Percentiles rank a stretch among this genome's conserved stretches.
Evolutionary conservation across 2,329 filamentous ascomycete genomes (phyloP).

Genomic region (Saccharata proteae): DNA sequence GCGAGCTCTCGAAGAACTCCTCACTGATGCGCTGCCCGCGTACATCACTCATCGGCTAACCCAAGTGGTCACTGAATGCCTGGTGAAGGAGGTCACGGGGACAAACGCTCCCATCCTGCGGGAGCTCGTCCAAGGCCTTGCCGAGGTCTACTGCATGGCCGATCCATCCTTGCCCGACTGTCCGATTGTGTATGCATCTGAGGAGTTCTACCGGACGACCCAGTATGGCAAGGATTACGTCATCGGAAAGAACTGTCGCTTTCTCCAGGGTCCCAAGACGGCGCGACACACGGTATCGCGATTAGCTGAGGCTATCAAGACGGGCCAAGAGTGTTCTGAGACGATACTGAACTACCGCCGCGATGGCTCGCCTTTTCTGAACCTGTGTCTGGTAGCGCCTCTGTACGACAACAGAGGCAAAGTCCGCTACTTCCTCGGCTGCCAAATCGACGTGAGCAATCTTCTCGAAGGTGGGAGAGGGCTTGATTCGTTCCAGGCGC

Average conservation of each 20-base stretch:
- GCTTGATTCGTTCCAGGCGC: slow-evolving; percentile 45
- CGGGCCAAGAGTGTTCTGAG: slow-evolving; percentile 55
- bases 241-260: slow-evolving; percentile 64
- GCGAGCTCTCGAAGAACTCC: slow-evolving; percentile 48
- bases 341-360: slow-evolving; percentile 62
- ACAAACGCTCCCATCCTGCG: slow-evolving; percentile 48
- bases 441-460: slow-evolving; percentile 57
- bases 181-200: slow-evolving; percentile 61
- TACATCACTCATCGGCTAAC: slow-evolving; percentile 57
- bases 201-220: slow-evolving; percentile 60
- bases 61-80: slow-evolving; percentile 52
- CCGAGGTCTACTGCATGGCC: slow-evolving; percentile 62
- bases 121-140: slow-evolving; percentile 56
- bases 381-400: slow-evolving; percentile 57
- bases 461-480: slow-evolving; percentile 54
- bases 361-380: slow-evolving; percentile 61
- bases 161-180: slow-evolving; percentile 60
- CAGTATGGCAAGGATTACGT: slow-evolving; percentile 61
- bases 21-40: slow-evolving; percentile 54
- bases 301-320: slow-evolving; percentile 46
- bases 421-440: slow-evolving; percentile 57
- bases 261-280: slow-evolving; percentile 61
- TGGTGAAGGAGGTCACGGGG: slow-evolving; percentile 53
- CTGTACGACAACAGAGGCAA: slow-evolving; percentile 52
- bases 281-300: slow-evolving; percentile 48